A percentile compares a stretch with the other conserved stretches of the same genome.
Conservation (phyloP, 169 alveolate genomes). For the Plasmodium gonderi region DNA sequence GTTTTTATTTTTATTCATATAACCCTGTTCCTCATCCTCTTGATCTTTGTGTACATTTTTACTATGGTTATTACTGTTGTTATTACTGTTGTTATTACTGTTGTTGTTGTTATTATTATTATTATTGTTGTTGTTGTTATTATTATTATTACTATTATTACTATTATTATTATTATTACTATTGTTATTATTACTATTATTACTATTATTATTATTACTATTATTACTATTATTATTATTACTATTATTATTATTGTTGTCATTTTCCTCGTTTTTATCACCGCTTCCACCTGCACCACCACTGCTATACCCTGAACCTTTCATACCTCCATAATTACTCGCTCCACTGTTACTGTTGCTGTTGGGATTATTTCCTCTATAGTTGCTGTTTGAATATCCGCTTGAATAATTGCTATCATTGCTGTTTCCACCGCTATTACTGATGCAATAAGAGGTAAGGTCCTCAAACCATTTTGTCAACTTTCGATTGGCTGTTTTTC, state of each 20-base stretch:
- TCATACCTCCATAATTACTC: background rate
- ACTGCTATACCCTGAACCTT: background rate
- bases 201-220: background rate
- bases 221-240: background rate
- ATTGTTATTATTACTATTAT: background rate
- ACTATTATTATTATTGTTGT: background rate
- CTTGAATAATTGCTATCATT: background rate
- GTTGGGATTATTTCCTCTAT: background rate
- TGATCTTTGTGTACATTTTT: background rate
- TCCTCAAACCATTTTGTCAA: background rate
- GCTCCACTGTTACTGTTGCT: background rate
- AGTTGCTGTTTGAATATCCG: background rate
- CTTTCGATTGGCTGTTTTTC: background rate
- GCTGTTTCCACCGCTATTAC: background rate
- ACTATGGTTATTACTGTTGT: background rate
- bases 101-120: background rate
- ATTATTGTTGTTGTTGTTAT: background rate
- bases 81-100: background rate
- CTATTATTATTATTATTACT: background rate
- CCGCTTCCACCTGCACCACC: conserved; percentile 9
- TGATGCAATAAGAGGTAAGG: background rate
- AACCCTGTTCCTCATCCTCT: background rate
- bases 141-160: background rate
- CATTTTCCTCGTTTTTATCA: background rate
- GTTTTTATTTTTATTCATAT: background rate